Percentiles rank a stretch among this genome's conserved stretches.
Conservation (phyloP, 164 flowering plant species). For the Stephania yunnanensis region DNA sequence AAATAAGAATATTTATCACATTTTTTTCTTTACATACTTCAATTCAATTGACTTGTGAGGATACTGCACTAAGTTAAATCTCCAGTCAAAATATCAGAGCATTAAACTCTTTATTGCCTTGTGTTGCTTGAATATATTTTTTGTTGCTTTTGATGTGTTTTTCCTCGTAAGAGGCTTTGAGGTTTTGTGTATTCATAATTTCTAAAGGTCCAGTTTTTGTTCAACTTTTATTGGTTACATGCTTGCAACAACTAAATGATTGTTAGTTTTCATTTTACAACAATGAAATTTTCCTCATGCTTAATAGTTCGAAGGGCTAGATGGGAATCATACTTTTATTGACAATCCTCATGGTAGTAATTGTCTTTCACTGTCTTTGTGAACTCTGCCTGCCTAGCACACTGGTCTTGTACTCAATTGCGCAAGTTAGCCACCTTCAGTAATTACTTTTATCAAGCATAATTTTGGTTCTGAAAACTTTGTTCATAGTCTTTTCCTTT, state of each 20-base stretch:
- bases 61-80: background rate
- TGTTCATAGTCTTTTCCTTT: no score
- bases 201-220: background rate
- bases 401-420: background rate
- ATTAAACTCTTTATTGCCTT: background rate
- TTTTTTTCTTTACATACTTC: background rate
- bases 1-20: background rate
- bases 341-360: no score
- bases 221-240: background rate
- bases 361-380: no score
- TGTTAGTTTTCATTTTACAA: no score
- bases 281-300: no score
- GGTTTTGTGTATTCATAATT: background rate
- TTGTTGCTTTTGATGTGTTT: background rate
- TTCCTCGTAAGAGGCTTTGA: background rate
- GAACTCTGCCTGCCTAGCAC: no score
- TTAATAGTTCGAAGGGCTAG: no score
- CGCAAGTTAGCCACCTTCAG: background rate
- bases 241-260: background rate
- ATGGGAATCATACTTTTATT: no score
- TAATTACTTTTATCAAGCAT: no score
- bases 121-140: background rate
- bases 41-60: background rate
- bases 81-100: background rate
- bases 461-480: no score